A percentile compares a stretch with the other conserved stretches of the same genome.
phyloP scores from a whole-genome alignment of 2,329 filamentous ascomycete species.

The Trichoderma guizhouense region DNA sequence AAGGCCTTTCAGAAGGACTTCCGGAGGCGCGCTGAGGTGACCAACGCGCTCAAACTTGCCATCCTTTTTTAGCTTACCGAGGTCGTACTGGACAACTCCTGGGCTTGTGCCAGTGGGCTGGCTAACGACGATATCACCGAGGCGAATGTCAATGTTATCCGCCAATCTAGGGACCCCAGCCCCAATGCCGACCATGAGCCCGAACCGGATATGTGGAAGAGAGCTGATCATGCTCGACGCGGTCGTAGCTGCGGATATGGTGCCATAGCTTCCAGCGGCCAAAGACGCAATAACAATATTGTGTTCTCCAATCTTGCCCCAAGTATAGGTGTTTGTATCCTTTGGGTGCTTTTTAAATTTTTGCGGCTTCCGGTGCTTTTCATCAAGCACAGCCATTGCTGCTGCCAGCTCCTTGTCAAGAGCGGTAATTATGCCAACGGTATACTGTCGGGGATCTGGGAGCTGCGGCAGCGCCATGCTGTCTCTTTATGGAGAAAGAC shows the following conservation, averaged over 20 bases:
- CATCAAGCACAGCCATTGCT: neutral
- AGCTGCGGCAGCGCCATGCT: neutral
- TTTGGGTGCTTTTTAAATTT: neutral
- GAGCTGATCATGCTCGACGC: neutral
- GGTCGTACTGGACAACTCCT: neutral
- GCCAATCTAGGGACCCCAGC: neutral
- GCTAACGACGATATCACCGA: neutral
- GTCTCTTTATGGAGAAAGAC: neutral
- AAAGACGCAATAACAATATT: neutral
- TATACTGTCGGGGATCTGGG: neutral
- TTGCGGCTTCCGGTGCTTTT: neutral
- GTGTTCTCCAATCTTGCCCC: neutral
- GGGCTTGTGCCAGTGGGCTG: neutral
- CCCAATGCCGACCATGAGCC: neutral
- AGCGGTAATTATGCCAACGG: neutral
- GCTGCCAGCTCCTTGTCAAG: neutral
- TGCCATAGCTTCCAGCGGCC: neutral
- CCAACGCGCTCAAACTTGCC: neutral
- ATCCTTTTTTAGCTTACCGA: neutral
- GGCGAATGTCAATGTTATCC: neutral
- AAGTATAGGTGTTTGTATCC: neutral
- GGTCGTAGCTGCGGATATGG: neutral
- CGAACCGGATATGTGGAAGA: neutral
- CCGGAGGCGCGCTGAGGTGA: neutral
- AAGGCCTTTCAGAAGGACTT: neutral